phyloP scores from a whole-genome alignment of 345 rosid genomes.

The Salix exigua region DNA sequence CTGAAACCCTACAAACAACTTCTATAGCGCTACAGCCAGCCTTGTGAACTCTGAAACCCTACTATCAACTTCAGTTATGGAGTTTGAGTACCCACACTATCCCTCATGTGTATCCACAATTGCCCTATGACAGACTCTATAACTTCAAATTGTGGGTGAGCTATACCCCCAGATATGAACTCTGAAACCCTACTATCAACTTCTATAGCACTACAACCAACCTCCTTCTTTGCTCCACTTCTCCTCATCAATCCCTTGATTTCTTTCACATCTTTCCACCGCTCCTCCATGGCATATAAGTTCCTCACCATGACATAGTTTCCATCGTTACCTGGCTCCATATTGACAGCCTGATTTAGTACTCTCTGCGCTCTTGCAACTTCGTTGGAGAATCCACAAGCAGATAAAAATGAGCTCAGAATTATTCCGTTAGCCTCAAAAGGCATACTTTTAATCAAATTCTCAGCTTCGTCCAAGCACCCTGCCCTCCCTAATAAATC shows the following conservation, averaged over 20 bases:
- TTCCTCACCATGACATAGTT: conserved; percentile 61
- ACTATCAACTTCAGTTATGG: neutral
- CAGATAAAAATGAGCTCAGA: conserved; percentile 60
- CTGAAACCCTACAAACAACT: conserved; percentile 44
- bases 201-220: conserved; percentile 68
- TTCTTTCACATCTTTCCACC: conserved; percentile 58
- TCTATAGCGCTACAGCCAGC: conserved; percentile 69
- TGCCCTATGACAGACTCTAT: conserved; percentile 35
- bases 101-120: conserved; percentile 45
- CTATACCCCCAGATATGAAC: conserved; percentile 59
- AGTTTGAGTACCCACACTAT: neutral
- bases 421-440: conserved; percentile 58
- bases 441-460: conserved; percentile 59
- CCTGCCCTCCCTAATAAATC: conserved; percentile 76
- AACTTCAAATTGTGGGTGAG: conserved; percentile 33
- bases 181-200: conserved; percentile 46
- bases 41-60: neutral
- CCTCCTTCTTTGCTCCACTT: conserved; percentile 58
- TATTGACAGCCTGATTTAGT: conserved; percentile 28
- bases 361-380: conserved; percentile 49
- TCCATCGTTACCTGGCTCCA: conserved; percentile 59
- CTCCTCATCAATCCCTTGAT: conserved; percentile 59
- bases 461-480: conserved; percentile 56
- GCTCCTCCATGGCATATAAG: conserved; percentile 53
- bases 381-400: conserved; percentile 58